These are phyloP conservation scores for Fennellomyces sp. DNA, from an alignment of 371 early-diverging fungal genomes.

Conservation along the genomic window DNA sequence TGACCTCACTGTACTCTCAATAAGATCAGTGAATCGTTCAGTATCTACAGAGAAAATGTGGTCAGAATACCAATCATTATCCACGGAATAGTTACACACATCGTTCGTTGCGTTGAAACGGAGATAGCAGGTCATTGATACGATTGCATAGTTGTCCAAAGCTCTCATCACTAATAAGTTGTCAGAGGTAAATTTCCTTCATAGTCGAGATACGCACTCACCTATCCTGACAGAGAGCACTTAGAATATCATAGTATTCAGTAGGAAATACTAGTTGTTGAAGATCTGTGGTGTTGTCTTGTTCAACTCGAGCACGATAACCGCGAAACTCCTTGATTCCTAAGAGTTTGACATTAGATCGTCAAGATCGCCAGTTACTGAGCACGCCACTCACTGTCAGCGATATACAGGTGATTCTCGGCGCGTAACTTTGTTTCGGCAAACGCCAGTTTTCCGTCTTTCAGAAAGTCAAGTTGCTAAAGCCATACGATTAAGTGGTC, in stretches of 20 bases:
- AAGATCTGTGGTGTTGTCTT: constrained; percentile 1
- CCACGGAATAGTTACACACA: constrained; percentile 19
- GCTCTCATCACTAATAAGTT: constrained; percentile 34
- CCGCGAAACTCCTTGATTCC: constrained; percentile 35
- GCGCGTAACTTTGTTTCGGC: constrained; percentile 35
- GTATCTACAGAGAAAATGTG: constrained; percentile 26
- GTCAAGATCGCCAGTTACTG: no score
- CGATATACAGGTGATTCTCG: constrained; percentile 30
- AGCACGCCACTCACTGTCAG: constrained; percentile 19
- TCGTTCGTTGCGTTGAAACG: constrained; percentile 37
- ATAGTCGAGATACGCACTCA: neutral
- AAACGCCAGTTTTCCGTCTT: constrained; percentile 43
- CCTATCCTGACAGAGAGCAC: constrained; percentile 44
- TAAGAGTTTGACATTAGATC: constrained; percentile 1
- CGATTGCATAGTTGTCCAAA: constrained; percentile 22
- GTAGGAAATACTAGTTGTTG: constrained; percentile 22
- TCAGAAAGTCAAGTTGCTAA: constrained; percentile 12
- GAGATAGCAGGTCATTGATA: constrained; percentile 41
- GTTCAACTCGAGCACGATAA: constrained; percentile 23
- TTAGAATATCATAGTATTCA: constrained; percentile 25
- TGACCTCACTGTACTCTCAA: constrained; percentile 26
- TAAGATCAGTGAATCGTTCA: constrained; percentile 24
- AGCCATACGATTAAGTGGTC: neutral
- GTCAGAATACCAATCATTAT: neutral
- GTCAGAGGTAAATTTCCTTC: neutral